phyloP scores from a whole-genome alignment of 2,329 filamentous ascomycete species.

The Didymella pinodella region DNA sequence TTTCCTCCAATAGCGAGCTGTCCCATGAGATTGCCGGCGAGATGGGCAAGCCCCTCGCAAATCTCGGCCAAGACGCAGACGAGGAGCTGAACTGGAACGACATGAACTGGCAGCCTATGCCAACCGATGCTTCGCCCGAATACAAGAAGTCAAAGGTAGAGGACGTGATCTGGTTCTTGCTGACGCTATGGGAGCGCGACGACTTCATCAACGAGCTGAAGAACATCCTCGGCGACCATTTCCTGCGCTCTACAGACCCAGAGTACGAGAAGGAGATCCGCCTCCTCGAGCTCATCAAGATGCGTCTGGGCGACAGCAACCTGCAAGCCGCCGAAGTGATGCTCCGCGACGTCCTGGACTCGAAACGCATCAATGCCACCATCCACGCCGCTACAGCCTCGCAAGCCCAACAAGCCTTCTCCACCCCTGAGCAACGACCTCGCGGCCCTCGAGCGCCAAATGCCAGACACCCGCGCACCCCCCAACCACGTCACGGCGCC shows the following conservation, averaged over 20 bases:
- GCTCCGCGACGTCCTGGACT: conserved; percentile 91
- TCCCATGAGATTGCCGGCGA: conserved; percentile 72
- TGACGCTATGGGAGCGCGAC: conserved; percentile 85
- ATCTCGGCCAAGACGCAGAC: conserved; percentile 60
- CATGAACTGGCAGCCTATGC: conserved; percentile 91
- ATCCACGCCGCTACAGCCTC: conserved; percentile 36
- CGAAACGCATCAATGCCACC: conserved; percentile 72
- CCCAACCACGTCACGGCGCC: conserved; percentile 35
- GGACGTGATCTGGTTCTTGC: conserved; percentile 90
- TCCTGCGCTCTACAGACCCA: conserved; percentile 68
- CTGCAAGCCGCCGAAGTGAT: conserved; percentile 97
- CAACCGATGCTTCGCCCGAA: conserved; percentile 87
- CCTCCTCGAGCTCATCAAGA: conserved; percentile 85
- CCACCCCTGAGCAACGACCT: conserved; percentile 29
- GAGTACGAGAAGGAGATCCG: conserved; percentile 80
- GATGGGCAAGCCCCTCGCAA: conserved; percentile 67
- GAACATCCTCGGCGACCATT: conserved; percentile 82
- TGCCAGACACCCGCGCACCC: conserved; percentile 32
- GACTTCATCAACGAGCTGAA: conserved; percentile 97
- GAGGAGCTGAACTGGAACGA: conserved; percentile 88
- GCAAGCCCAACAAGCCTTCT: conserved; percentile 12
- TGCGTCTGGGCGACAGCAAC: conserved; percentile 83
- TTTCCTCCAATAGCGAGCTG: conserved; percentile 69
- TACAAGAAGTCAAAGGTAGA: conserved; percentile 89
- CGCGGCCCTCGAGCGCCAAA: conserved; percentile 33